Evolutionary conservation across 768 basidiomycete species (phyloP), one percentile per base, ranked within the genome.

Genomic region (button mushroom (Agaricus bisporus)): DNA sequence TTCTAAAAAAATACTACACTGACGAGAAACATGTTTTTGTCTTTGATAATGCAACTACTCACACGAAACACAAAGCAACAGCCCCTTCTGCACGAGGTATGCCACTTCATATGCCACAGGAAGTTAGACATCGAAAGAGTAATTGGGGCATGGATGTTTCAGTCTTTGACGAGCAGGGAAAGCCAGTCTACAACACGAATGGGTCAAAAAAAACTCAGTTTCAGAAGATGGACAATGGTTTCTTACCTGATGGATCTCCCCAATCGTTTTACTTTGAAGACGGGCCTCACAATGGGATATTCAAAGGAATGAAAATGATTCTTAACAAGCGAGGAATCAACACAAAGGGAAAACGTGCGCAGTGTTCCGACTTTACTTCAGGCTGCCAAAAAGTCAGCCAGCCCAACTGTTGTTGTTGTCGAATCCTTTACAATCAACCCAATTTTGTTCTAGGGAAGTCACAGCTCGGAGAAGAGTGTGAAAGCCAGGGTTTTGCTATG

Each of bases 221-320:
- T n/a, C n/a, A n/a, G n/a, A 46, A 39, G 2, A 77, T 77, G 73
- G 8, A 5, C 2, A 9, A 22, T 26, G 22, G 22, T 26, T 2
- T 28, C 2, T 28, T 45, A 10, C 22, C 39, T 32, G 26, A 68
- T 59, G 65, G 68, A 3, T 20, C 22, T 5, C 55, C 56, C 6
- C 70, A 73, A 46, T 28, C 49, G 8, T 50, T 73, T n/a, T 73
- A 73, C 56, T 72, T 60, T 1, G 58, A 59, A 0, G 63, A 53
- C 11, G 63, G 68, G 45, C 36, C 56, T 4, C 38, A 28, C 26
- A 54, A 60, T 11, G 66, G 71, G 0, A 20, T 58, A 5, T 75
- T 73, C 62, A 73, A 73, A 56, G 73, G 72, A 20, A 73, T 70
- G 65, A 64, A 58, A 3, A 41, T 46, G 0, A 64, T 71, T 46